Percentiles rank a stretch among this genome's conserved stretches.
Conservation (phyloP, 208 protist species). For the Wallacemonas collosoma region DNA sequence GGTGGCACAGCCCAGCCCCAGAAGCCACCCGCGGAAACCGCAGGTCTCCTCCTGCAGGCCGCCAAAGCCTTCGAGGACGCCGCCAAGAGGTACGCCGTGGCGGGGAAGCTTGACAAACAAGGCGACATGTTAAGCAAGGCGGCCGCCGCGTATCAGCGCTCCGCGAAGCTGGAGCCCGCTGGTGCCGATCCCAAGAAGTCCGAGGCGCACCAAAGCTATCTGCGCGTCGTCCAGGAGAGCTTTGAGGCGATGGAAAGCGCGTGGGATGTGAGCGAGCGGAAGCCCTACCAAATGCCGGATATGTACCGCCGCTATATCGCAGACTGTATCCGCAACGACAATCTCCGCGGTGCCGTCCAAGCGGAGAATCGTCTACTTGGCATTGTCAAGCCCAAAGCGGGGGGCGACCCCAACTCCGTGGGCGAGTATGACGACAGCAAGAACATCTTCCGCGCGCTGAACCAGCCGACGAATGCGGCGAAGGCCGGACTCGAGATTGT, state of each 20-base stretch:
- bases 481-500: constrained; percentile 81
- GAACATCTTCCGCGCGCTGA: constrained; percentile 66
- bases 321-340: constrained; percentile 38
- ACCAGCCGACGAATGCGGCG: constrained; percentile 69
- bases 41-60: constrained; percentile 4
- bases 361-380: constrained; percentile 50
- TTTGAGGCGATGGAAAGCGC: constrained; percentile 45
- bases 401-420: constrained; percentile 6
- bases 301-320: constrained; percentile 64
- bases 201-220: constrained; percentile 10
- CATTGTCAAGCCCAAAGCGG: constrained; percentile 26
- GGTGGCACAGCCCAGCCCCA: neutral
- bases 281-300: constrained; percentile 55
- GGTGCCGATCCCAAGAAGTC: neutral
- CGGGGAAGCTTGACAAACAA: constrained; percentile 31
- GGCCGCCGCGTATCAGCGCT: constrained; percentile 18
- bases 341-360: constrained; percentile 44
- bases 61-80: constrained; percentile 40
- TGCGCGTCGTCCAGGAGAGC: constrained; percentile 24
- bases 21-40: constrained; percentile 12
- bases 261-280: constrained; percentile 41
- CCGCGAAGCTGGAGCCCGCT: constrained; percentile 6
- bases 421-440: constrained; percentile 43
- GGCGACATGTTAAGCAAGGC: constrained; percentile 37
- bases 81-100: constrained; percentile 26